phyloP scores from a whole-genome alignment of 768 basidiomycete species.

The Lactarius psammicola region DNA sequence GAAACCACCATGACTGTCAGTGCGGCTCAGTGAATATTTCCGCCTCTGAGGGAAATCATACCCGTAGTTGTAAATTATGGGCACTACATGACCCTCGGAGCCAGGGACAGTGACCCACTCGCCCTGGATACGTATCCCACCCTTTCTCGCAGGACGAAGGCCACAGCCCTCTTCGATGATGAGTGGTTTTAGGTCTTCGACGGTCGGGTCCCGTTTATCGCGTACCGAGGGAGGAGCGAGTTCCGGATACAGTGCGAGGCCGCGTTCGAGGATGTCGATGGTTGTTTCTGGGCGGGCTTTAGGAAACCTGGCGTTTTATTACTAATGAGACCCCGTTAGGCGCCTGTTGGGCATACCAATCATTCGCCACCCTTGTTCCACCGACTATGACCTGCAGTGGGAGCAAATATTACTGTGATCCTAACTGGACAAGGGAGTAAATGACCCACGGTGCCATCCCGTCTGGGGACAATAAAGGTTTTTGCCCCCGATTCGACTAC shows the following conservation, averaged over 20 bases:
- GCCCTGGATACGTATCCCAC: slow-evolving; percentile 60
- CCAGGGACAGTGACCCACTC: slow-evolving; percentile 40
- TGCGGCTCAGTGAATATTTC: not conserved
- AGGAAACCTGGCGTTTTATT: slow-evolving; percentile 51
- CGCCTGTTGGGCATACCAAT: slow-evolving; percentile 48
- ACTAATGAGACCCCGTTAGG: not conserved
- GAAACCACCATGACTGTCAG: slow-evolving; percentile 56
- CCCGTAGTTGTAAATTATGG: slow-evolving; percentile 66
- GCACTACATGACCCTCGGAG: slow-evolving; percentile 38
- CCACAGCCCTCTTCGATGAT: slow-evolving; percentile 52
- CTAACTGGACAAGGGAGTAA: not conserved
- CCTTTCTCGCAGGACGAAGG: slow-evolving; percentile 62
- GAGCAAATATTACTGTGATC: not conserved
- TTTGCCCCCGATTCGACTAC: slow-evolving; percentile 41
- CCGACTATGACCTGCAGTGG: slow-evolving; percentile 53
- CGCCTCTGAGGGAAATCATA: slow-evolving; percentile 33
- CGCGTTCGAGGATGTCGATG: slow-evolving; percentile 53
- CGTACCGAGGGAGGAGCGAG: slow-evolving; percentile 35
- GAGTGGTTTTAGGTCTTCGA: slow-evolving; percentile 41
- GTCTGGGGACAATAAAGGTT: slow-evolving; percentile 66
- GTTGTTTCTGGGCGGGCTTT: slow-evolving; percentile 62
- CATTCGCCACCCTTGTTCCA: slow-evolving; percentile 54
- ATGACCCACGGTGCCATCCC: slow-evolving; percentile 49
- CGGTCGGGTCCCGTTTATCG: slow-evolving; percentile 33
- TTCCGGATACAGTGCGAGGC: slow-evolving; percentile 36